Evolutionary conservation across 768 basidiomycete genomes (phyloP), one percentile per base, ranked within the genome.

Genomic region (Mrakia frigida): DNA sequence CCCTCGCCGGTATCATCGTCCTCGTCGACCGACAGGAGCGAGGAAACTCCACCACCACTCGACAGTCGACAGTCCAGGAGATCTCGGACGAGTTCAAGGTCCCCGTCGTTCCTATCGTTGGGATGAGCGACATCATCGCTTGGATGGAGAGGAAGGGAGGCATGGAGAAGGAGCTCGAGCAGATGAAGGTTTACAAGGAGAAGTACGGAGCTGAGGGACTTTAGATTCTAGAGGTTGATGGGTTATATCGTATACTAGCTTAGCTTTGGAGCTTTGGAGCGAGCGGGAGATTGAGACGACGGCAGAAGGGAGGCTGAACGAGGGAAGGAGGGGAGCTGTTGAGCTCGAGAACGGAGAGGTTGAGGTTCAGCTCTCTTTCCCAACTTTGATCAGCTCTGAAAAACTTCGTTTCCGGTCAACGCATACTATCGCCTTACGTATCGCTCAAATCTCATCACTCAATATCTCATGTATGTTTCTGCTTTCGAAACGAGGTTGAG

Each of bases 1-100:
- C 91, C 60, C 90, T 97, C 10, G 91, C 94, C 0, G 96, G 96
- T 1, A 91, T 97, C 28, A 87, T 96, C 10, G 90, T 94, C 81
- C 87, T 90, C 63, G 86, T 99, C 7, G 94, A 98, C 82, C 86
- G 94, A 14, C 89, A 95, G 82, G 94, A 96, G 84, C 87, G 91
- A 4, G 92, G 71, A 31, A 56, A 65, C 59, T 46, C 60, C 0
- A 43, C 75, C 14, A 46, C 73, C 28, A 50, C 73, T 39, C 37
- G 46, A 2, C 87, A 88, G 81, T 91, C 90, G 78, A 92, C 93
- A 0, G 91, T 95, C 9, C 87, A 89, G 80, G 94, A 98, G 82
- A 86, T 98, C 13, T 91, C 94, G 81, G 82, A 82, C 25, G 85
- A 92, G 67, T 85, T 94, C 33, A 88, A 86, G 52, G 92, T 93